Evolutionary conservation across 495 filamentous ascomycete genomes (phyloP), one percentile per base, ranked within the genome.

Genomic region (Astrothelium macrocarpum): DNA sequence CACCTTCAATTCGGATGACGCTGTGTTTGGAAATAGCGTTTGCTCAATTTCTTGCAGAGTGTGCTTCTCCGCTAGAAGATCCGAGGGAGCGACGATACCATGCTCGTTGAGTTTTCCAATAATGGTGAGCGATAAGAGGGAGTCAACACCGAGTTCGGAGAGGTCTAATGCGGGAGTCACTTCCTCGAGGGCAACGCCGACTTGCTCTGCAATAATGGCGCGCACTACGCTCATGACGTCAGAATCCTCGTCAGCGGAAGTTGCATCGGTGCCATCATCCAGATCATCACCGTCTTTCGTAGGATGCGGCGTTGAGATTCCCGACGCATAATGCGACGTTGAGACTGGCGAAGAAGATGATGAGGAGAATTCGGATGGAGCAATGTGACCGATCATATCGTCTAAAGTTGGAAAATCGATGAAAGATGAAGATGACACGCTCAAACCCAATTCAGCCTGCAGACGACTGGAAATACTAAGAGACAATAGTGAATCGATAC

Each of bases 161-260:
- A 82, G 73, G 49, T 81, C 78, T 4, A 74, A 70, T 14, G 77
- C 70, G 28, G 65, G 72, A 11, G 71, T 66, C 59, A 92, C 78
- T 66, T 90, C 87, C 3, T 85, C 80, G 0, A 85, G 74, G 3
- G 85, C 76, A 14, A 89, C 80, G 25, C 84, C 85, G 73, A 89
- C 87, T 69, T 90, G 88, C 31, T 81, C 77, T 1, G 86, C 82
- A 58, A 91, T 81, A 61, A 83, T 87, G 20, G 77, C 73, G 36
- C 81, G 79, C 7, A 88, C 78, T 31, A 78, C 29, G 76, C 39
- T 76, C 74, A 66, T 78, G 79, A 66, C 72, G 23, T 59, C 62
- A 12, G 45, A 25, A 18, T 26, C 28, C 2, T 59, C 32, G 16
- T 73, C n/a, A 73, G 76, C 43, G 71, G 61, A 59, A 73, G 75